Percentiles rank a stretch among this genome's conserved stretches.
Conservation (phyloP, 148 eudicot species). For the Spergularia bocconei region DNA sequence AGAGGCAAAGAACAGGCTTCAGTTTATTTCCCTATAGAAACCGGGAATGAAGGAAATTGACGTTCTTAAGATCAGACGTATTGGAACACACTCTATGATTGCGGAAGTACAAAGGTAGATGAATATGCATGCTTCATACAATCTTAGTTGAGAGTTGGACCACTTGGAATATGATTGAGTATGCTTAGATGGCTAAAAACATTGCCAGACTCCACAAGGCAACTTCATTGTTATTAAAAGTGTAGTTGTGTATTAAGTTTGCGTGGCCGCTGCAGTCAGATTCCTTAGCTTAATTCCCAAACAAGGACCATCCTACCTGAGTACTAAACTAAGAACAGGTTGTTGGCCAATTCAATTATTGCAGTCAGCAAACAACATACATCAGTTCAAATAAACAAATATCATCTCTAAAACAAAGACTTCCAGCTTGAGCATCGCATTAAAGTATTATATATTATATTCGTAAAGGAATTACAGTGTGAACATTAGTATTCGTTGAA, state of each 20-base stretch:
- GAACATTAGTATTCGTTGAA: constrained; percentile 9
- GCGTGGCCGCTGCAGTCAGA: constrained; percentile 13
- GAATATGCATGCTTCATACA: background rate
- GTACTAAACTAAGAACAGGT: constrained; percentile 17
- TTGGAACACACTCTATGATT: too few species aligned
- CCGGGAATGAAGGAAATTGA: too few species aligned
- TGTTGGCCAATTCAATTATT: constrained; percentile 26
- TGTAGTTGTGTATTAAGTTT: background rate
- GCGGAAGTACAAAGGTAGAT: too few species aligned
- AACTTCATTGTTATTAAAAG: constrained; percentile 1
- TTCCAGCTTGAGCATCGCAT: constrained; percentile 21
- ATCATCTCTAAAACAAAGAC: constrained; percentile 20
- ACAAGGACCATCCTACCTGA: constrained; percentile 10
- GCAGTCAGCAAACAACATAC: constrained; percentile 21
- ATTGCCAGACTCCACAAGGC: constrained; percentile 16
- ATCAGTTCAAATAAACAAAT: constrained; percentile 6
- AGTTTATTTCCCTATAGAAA: too few species aligned
- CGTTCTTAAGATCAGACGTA: too few species aligned
- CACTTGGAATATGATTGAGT: background rate
- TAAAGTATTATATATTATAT: constrained; percentile 4
- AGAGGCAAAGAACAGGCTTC: too few species aligned
- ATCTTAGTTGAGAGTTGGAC: background rate
- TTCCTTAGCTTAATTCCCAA: constrained; percentile 9
- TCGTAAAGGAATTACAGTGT: constrained; percentile 10
- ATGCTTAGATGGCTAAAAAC: background rate